Evolutionary conservation across 2,329 filamentous ascomycete species (phyloP), one percentile per base, ranked within the genome.

Genomic region (Mycosphaerella sp.): DNA sequence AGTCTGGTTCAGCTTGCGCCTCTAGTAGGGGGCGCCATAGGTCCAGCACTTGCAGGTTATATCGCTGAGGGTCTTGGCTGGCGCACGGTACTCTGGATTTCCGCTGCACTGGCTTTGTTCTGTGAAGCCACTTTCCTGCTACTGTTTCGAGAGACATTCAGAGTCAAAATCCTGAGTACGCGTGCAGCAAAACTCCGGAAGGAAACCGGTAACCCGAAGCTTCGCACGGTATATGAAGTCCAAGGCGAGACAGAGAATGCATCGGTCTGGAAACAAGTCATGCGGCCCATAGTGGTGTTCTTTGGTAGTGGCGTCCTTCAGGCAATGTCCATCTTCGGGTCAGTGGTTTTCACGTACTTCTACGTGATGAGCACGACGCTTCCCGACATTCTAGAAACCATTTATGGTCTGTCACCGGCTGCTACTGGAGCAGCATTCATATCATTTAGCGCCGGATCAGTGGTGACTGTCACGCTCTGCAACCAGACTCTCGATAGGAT

Each of bases 91-190:
- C 62, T 83, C 2, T 77, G 76, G 70, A 73, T 80, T 50, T 71
- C 73, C 7, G 74, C 71, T 1, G 69, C 59, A 0, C 60, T 82
- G 25, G 75, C 79, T 0, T 62, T 69, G 5, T 55, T 70, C 1
- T 79, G 75, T 55, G 78, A 80, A 63, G 28, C 78, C 0, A 30
- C 59, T 6, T 78, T 82, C 54, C 62, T 82, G 6, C 67, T 68
- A 0, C 74, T 68, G 59, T 80, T 79, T 59, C 67, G 73, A 5
- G 82, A 85, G 68, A 85, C 82, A 10, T 85, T 84, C 65, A 77
- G 76, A 59, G 72, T 80, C 36, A 68, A 73, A 1, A 80, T 84
- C 41, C 65, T 84, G 37, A 65, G 72, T 39, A 69, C 70, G 2
- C 67, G 73, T 45, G 76, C 68, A 5, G 59, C 62, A 57, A 52